Conservation (phyloP, 805 yeast species). For the Kodamaea jinghongensis region DNA sequence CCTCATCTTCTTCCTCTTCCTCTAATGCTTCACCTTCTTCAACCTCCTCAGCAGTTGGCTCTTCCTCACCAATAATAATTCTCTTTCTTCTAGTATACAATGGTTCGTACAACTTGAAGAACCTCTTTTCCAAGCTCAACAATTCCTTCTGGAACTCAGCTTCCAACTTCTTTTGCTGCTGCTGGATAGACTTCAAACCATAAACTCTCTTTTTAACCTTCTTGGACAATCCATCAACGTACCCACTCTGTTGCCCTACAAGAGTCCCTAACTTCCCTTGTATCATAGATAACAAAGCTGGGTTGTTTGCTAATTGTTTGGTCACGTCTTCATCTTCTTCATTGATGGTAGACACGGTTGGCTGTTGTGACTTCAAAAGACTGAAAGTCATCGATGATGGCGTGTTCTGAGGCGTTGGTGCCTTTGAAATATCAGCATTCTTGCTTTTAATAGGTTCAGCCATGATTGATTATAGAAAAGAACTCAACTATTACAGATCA, state of each 20-base stretch:
- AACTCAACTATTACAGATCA: no score
- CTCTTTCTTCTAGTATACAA: slow-evolving; percentile 69
- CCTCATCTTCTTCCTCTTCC: slow-evolving; percentile 47
- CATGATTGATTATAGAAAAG: slow-evolving; percentile 42
- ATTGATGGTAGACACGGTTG: slow-evolving; percentile 60
- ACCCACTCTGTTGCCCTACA: slow-evolving; percentile 85
- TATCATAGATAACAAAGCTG: slow-evolving; percentile 80
- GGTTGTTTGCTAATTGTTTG: slow-evolving; percentile 66
- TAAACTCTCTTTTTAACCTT: slow-evolving; percentile 71
- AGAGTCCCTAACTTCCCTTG: slow-evolving; percentile 83
- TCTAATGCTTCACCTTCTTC: slow-evolving; percentile 73
- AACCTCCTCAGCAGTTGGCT: slow-evolving; percentile 78
- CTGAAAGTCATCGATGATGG: slow-evolving; percentile 85
- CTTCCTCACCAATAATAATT: slow-evolving; percentile 67
- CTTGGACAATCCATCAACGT: slow-evolving; percentile 72
- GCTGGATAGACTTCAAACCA: slow-evolving; percentile 81
- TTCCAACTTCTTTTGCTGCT: slow-evolving; percentile 76
- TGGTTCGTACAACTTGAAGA: slow-evolving; percentile 68
- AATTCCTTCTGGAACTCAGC: slow-evolving; percentile 89
- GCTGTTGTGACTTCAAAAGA: slow-evolving; percentile 61
- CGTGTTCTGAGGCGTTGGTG: slow-evolving; percentile 98
- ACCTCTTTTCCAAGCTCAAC: slow-evolving; percentile 81
- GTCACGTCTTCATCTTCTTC: slow-evolving; percentile 53
- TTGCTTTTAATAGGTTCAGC: slow-evolving; percentile 80
- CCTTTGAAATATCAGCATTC: slow-evolving; percentile 73